Conservation (phyloP, 768 basidiomycete species). For the Astraeus odoratus region DNA sequence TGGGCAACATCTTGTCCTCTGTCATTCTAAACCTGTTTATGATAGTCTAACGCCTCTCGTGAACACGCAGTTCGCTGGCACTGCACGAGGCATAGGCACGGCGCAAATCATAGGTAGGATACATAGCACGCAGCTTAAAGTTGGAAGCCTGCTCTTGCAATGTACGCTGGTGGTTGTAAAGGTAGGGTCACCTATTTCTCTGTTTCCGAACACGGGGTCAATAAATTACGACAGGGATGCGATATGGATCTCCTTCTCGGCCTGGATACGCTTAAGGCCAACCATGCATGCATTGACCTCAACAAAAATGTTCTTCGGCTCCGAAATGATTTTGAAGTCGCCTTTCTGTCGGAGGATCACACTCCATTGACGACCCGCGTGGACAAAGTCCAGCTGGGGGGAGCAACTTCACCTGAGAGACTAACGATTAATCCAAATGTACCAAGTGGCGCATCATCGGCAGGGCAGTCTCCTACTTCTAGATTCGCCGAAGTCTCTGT, state of each 20-base stretch:
- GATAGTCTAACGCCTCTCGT: constrained; percentile 85
- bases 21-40: constrained; percentile 3
- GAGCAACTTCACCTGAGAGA: too few relatives aligned
- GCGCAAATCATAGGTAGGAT: constrained; percentile 91
- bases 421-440: too few relatives aligned
- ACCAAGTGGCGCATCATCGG: too few relatives aligned
- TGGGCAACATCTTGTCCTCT: background rate
- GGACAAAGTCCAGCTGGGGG: too few relatives aligned
- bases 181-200: constrained; percentile 32
- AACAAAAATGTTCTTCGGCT: constrained; percentile 87
- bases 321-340: constrained; percentile 83
- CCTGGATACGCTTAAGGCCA: constrained; percentile 98
- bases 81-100: constrained; percentile 92
- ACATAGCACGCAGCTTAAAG: constrained; percentile 86
- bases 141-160: constrained; percentile 76
- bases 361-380: too few relatives aligned
- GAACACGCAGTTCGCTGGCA: constrained; percentile 80
- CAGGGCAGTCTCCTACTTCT: too few relatives aligned
- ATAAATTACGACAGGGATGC: too few relatives aligned
- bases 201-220: background rate
- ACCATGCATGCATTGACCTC: constrained; percentile 94
- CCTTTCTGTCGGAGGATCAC: constrained; percentile 39
- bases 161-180: constrained; percentile 96
- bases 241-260: constrained; percentile 96
- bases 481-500: too few relatives aligned